Base-by-base conservation (phyloP, 305 asterid genomes). In the Fraxinus nigra region DNA sequence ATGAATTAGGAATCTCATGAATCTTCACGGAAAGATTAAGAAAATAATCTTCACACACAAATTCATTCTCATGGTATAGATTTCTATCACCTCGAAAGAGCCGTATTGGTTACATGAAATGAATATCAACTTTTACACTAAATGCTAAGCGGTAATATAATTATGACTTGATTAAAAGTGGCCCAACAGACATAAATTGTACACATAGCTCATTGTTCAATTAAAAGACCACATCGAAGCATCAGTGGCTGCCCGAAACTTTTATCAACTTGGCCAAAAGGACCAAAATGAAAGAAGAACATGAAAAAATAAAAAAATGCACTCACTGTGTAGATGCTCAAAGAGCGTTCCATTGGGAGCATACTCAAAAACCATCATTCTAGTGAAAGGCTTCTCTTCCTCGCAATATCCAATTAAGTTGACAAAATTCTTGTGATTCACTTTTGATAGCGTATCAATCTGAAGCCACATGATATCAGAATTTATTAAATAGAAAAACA, bases 291-390 rank as follows among this genome's bases (percentile, higher is more conserved):
- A 14, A 48, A 48, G 54, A 43, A 43, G 56, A 48, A 48, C 7
- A 14, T 14, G 20, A 4, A 13, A 20, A 43, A 46, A 32, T 72
- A 80, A 56, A 79, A 80, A 43, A 32, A 8, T 13, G 65, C 37
- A 59, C 98, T 92, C 83, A 95, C 98, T 87, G 84, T 95, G 98
- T 70, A 95, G 84, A 88, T 95, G 98, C 92, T 95, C 99, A 46
- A 93, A 95, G 78, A 95, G 95, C 7, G 97, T 93, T 79, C 98
- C 99, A 48, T 95, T 94, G 37, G 98, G 96, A 85, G 98, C 98
- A 81, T 95, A 95, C 82, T 95, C 99, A 26, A 94, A 95, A 81
- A 94, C 99, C 97, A 95, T 91, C 94, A 94, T 94, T 84, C 97
- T 91, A 32, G 97, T 92, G 87, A 95, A 95, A 79, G 97, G 99